Percentiles rank a stretch among this genome's conserved stretches.
These are phyloP conservation scores for Galerina marginata DNA, from an alignment of 768 basidiomycete species.

Conservation along the genomic window DNA sequence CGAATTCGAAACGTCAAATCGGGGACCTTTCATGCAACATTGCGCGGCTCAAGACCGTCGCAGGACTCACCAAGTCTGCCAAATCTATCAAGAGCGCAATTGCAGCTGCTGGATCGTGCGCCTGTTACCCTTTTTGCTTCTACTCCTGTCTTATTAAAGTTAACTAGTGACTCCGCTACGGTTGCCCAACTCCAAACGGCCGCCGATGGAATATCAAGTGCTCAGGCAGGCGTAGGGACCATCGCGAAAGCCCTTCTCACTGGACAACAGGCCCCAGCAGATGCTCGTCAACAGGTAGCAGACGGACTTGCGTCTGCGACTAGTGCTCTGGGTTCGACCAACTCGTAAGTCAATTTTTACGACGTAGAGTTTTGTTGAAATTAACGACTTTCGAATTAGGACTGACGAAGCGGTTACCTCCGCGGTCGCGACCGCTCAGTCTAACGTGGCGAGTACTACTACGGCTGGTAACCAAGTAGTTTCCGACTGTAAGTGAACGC, in stretches of 20 bases:
- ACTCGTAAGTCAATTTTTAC: conserved; percentile 9
- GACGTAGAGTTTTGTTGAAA: neutral
- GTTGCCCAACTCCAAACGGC: conserved; percentile 18
- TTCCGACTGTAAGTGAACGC: conserved; percentile 6
- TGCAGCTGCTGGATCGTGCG: conserved; percentile 14
- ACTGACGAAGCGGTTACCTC: neutral
- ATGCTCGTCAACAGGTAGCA: conserved; percentile 18
- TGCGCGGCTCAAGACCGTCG: conserved; percentile 21
- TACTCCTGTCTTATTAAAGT: neutral
- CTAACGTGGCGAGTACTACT: neutral
- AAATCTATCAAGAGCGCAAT: conserved; percentile 12
- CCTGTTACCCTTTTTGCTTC: neutral
- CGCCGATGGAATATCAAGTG: conserved; percentile 12
- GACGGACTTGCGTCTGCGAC: conserved; percentile 13
- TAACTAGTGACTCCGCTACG: conserved; percentile 14
- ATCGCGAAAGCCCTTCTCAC: conserved; percentile 22
- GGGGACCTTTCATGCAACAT: conserved; percentile 22
- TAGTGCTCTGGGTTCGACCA: conserved; percentile 13
- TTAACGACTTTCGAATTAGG: neutral
- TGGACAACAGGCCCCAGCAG: conserved; percentile 19
- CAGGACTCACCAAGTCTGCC: conserved; percentile 16
- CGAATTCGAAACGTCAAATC: conserved; percentile 17
- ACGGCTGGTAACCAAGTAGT: conserved; percentile 6
- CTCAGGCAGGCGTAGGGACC: conserved; percentile 16
- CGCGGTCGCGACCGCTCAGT: conserved; percentile 3